A percentile compares a stretch with the other conserved stretches of the same genome.
phyloP scores from a whole-genome alignment of 495 filamentous ascomycete species.

The Hyaloscypha finlandica region DNA sequence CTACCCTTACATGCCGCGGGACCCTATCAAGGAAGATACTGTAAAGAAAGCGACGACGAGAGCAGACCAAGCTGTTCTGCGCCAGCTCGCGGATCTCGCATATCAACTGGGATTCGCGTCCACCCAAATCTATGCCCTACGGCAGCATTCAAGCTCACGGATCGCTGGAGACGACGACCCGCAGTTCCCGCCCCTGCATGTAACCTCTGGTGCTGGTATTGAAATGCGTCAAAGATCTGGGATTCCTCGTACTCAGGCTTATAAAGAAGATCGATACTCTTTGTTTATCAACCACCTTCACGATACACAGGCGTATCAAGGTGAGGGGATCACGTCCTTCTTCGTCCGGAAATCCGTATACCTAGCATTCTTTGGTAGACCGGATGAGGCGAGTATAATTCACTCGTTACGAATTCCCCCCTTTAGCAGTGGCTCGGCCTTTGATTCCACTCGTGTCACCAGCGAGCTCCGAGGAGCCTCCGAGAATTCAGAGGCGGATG shows the following conservation, averaged over 20 bases:
- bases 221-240: conserved; percentile 22
- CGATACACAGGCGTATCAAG: conserved; percentile 17
- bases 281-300: conserved; percentile 28
- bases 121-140: conserved; percentile 18
- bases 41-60: conserved; percentile 1
- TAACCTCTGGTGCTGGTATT: conserved; percentile 16
- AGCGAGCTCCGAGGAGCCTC: too few relatives aligned
- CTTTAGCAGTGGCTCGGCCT: neutral
- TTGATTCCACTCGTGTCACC: neutral
- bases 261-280: conserved; percentile 20
- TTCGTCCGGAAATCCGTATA: conserved; percentile 27
- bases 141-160: conserved; percentile 1
- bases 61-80: conserved; percentile 12
- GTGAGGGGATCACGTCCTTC: conserved; percentile 22
- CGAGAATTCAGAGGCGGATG: too few relatives aligned
- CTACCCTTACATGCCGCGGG: conserved; percentile 33
- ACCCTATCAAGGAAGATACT: conserved; percentile 9
- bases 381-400: neutral
- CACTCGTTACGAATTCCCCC: too few relatives aligned
- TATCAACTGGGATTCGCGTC: conserved; percentile 20
- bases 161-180: conserved; percentile 6
- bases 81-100: conserved; percentile 22
- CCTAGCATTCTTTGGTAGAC: conserved; percentile 25
- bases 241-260: conserved; percentile 12
- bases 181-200: conserved; percentile 14